Evolutionary conservation across 345 rosid genomes (phyloP), one percentile per base, ranked within the genome.

Genomic region (Erysimum cheiranthoides): DNA sequence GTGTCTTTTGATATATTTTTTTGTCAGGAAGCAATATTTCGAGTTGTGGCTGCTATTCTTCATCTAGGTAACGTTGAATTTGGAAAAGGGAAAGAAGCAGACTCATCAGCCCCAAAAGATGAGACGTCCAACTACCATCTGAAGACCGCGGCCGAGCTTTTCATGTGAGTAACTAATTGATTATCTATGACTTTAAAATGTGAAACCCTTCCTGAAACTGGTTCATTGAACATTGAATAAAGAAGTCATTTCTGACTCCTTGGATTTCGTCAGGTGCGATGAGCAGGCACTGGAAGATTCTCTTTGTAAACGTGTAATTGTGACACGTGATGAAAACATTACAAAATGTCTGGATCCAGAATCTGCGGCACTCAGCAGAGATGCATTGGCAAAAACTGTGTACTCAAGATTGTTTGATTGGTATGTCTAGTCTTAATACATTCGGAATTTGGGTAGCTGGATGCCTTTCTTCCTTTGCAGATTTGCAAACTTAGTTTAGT

Each of bases 381-480:
- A 94, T 81, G 95, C 97, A 60, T 84, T 94, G 87, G 98, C 98
- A 74, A 94, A 92, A 83, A 85, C 79, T 84, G 90, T 94, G 42
- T 94, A 94, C 82, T 85, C 97, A n/a, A 87, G 85, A 78, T 84
- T 94, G 82, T 94, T 94, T 88, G 98, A 94, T 82, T 94, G 98
- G 98, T 90, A 85, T 74, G 89, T 56, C 61, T 78, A 61, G 10
- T 47, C 53, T 32, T 32, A 12, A 31, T 38, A 28, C 75, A 38
- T 46, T 64, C 66, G 43, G 5, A 51, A 13, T 49, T 58, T 21
- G n/a, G 27, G 49, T 68, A 50, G 28, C 53, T 76, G 39, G 59
- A 66, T 30, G 65, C 40, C 60, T 59, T 62, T 39, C 61, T 47
- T 21, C 40, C 16, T 14, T 56, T 51, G 49, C 16, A 34, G 53